Percentiles rank a stretch among this genome's conserved stretches.
Conservation (phyloP, 2,329 filamentous ascomycete genomes). For the Trichophyton simii region DNA sequence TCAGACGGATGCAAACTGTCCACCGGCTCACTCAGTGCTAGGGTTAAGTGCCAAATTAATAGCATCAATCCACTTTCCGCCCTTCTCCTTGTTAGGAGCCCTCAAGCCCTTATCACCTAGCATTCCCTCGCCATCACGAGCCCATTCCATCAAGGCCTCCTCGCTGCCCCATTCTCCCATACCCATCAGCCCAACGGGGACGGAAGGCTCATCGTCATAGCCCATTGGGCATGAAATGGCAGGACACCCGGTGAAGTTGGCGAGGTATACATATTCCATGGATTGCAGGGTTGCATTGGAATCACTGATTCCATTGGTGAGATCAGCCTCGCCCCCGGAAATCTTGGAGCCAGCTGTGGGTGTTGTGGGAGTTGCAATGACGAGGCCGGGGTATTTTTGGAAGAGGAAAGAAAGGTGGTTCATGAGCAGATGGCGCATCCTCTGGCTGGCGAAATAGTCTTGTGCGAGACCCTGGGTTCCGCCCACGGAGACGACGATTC, state of each 20-base stretch:
- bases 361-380: slow-evolving; percentile 67
- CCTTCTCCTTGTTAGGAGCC: slow-evolving; percentile 18
- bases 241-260: slow-evolving; percentile 70
- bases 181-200: slow-evolving; percentile 43
- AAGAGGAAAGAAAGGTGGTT: slow-evolving; percentile 61
- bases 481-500: slow-evolving; percentile 52
- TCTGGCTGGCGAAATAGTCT: slow-evolving; percentile 61
- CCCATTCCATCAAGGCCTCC: slow-evolving; percentile 41
- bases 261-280: slow-evolving; percentile 78
- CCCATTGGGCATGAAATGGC: slow-evolving; percentile 63
- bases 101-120: slow-evolving; percentile 26
- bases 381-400: slow-evolving; percentile 55
- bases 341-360: slow-evolving; percentile 65
- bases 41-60: slow-evolving; percentile 12
- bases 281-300: slow-evolving; percentile 58
- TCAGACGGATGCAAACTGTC: not conserved
- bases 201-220: slow-evolving; percentile 41
- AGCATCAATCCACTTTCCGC: slow-evolving; percentile 28
- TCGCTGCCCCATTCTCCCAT: slow-evolving; percentile 45
- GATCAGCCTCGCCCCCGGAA: slow-evolving; percentile 44
- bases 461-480: slow-evolving; percentile 51
- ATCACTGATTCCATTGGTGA: slow-evolving; percentile 54
- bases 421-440: slow-evolving; percentile 66
- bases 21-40: not conserved
- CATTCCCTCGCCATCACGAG: slow-evolving; percentile 39